These are phyloP conservation scores for Pseudonectria foliicola DNA, from an alignment of 2,329 filamentous ascomycete genomes.

Conservation along the genomic window DNA sequence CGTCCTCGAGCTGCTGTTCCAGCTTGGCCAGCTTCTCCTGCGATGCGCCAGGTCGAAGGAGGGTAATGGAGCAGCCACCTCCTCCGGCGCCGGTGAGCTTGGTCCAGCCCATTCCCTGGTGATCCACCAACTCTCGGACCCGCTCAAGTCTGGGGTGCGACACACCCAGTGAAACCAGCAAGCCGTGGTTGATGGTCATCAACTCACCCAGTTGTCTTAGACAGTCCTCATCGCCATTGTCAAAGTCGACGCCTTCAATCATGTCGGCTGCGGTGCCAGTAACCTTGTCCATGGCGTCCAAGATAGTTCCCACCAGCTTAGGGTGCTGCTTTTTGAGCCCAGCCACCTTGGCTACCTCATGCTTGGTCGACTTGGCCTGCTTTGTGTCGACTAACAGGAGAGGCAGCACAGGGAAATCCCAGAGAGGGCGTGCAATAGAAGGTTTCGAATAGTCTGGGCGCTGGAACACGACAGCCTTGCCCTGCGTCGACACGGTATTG, in stretches of 20 bases:
- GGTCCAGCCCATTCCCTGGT: slow-evolving; percentile 88
- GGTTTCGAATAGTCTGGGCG: slow-evolving; percentile 70
- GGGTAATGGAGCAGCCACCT: slow-evolving; percentile 89
- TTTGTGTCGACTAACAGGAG: slow-evolving; percentile 84
- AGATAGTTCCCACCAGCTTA: slow-evolving; percentile 68
- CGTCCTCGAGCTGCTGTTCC: slow-evolving; percentile 56
- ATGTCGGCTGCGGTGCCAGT: slow-evolving; percentile 48
- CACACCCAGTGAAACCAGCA: slow-evolving; percentile 84
- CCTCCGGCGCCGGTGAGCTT: slow-evolving; percentile 95
- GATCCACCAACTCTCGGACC: slow-evolving; percentile 83
- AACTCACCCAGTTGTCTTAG: slow-evolving; percentile 76
- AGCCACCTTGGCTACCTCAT: slow-evolving; percentile 81
- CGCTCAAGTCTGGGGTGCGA: slow-evolving; percentile 91
- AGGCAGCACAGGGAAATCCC: slow-evolving; percentile 86
- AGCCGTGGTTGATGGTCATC: slow-evolving; percentile 88
- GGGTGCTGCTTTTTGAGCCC: slow-evolving; percentile 66
- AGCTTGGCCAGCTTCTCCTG: slow-evolving; percentile 52
- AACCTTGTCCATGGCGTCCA: slow-evolving; percentile 78
- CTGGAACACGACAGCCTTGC: slow-evolving; percentile 90
- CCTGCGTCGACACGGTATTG: slow-evolving; percentile 90
- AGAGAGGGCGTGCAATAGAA: slow-evolving; percentile 67
- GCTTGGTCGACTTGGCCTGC: slow-evolving; percentile 76
- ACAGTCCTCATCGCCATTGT: slow-evolving; percentile 54
- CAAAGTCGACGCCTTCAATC: slow-evolving; percentile 57
- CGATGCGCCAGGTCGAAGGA: slow-evolving; percentile 63